phyloP scores from a whole-genome alignment of 2,329 filamentous ascomycete species.

The Chalara sp. region DNA sequence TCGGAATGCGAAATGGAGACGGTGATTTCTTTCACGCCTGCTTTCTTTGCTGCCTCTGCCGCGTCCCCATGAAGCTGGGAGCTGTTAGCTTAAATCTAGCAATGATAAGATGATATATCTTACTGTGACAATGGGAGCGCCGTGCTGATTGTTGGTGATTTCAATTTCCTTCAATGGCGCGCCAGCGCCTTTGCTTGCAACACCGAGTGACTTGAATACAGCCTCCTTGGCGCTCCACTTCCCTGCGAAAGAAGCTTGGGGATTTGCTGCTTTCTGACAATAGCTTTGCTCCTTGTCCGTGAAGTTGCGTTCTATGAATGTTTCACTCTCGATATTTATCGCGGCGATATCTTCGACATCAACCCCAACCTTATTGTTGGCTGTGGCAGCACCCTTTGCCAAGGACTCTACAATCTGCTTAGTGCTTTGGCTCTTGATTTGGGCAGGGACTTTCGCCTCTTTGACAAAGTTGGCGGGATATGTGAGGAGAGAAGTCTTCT shows the following conservation, averaged over 20 bases:
- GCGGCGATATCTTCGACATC: constrained; percentile 86
- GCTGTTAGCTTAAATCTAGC: neutral
- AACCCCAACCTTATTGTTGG: constrained; percentile 78
- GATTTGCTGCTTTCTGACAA: constrained; percentile 71
- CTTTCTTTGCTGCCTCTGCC: constrained; percentile 73
- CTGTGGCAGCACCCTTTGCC: constrained; percentile 53
- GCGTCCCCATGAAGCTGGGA: constrained; percentile 78
- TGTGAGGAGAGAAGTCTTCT: constrained; percentile 74
- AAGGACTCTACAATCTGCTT: constrained; percentile 72
- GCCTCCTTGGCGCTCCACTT: constrained; percentile 98
- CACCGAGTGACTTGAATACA: constrained; percentile 94
- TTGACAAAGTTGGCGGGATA: constrained; percentile 63
- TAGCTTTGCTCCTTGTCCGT: constrained; percentile 78
- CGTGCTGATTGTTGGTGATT: constrained; percentile 72
- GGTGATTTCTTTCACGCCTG: constrained; percentile 79
- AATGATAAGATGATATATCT: constrained; percentile 32
- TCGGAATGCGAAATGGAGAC: constrained; percentile 97
- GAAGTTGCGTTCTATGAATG: constrained; percentile 93
- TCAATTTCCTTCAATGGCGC: constrained; percentile 93
- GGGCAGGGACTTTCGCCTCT: constrained; percentile 42
- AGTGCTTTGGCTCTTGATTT: constrained; percentile 47
- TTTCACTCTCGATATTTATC: constrained; percentile 90
- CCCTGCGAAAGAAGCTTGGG: constrained; percentile 87
- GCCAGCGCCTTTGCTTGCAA: constrained; percentile 79
- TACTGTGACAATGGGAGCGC: constrained; percentile 80